Evolutionary conservation across 495 filamentous ascomycete species (phyloP), one percentile per base, ranked within the genome.

Genomic region (Hypoxylon fuscum): DNA sequence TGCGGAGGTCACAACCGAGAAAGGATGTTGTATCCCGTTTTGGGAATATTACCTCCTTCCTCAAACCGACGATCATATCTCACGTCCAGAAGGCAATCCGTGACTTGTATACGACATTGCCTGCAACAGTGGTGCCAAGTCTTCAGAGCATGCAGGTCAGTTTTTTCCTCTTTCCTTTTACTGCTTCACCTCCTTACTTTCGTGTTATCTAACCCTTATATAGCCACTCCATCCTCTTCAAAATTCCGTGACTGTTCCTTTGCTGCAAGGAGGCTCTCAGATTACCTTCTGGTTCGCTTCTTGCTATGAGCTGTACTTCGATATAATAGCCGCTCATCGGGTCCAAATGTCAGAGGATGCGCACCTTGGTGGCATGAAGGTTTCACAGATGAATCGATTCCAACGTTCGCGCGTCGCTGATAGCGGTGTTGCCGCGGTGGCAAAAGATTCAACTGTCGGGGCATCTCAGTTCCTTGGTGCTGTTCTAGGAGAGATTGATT

Each of bases 171-270:
- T 25, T 31, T n/a, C 15, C 6, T 47, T 57, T 23, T 31, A 1
- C 15, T 25, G 3, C 29, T 23, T 69, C 17, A 15, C 10, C n/a
- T 48, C 37, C 15, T 40, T 40, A 9, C 10, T 12, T 40, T 9
- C 9, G 32, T 49, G 21, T 66, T 72, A 62, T 64, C 32, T 66
- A 52, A 56, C 15, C 8, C 5, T 18, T 52, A 8, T 10, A 54
- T 75, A 89, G 86, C 77, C 86, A 10, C 68, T 89, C 21, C 83
- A 90, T 69, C 85, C 88, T 6, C 71, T 89, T 11, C 81, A 85
- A 65, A 92, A 92, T 70, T 79, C 86, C 9, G 72, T 79, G 27
- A 73, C 86, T 44, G 63, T 87, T 2, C 71, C 68, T 3, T 52
- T 79, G 0, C 60, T 82, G 27, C 66, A 76, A 15, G 63, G 59